Conservation (phyloP, 305 asterid species). For the Fraxinus platypoda region DNA sequence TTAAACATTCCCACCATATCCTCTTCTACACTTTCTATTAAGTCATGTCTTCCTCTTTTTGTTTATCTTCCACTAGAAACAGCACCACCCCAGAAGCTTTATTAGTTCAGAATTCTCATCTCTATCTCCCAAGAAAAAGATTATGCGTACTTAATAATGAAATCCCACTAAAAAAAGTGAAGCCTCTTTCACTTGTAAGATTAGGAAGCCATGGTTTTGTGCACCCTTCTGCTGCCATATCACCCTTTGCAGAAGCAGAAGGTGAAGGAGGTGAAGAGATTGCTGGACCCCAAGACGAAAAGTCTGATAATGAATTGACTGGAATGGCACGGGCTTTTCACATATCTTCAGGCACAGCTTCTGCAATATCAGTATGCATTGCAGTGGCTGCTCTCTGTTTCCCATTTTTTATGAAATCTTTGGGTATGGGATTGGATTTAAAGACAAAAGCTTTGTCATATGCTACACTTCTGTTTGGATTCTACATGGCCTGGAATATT, state of each 20-base stretch:
- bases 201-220: slow-evolving; percentile 26
- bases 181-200: slow-evolving; percentile 37
- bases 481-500: slow-evolving; percentile 98
- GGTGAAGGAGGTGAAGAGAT: slow-evolving; percentile 28
- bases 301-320: slow-evolving; percentile 26
- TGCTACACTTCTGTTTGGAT: slow-evolving; percentile 69
- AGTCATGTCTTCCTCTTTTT: slow-evolving; percentile 56
- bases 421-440: slow-evolving; percentile 54
- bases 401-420: slow-evolving; percentile 70
- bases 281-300: slow-evolving; percentile 16
- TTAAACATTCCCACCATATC: slow-evolving; percentile 33
- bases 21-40: slow-evolving; percentile 14
- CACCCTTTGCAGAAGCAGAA: slow-evolving; percentile 67
- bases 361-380: slow-evolving; percentile 70
- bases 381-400: slow-evolving; percentile 69
- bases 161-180: slow-evolving; percentile 26
- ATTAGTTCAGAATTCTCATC: slow-evolving; percentile 31
- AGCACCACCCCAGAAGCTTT: slow-evolving; percentile 36
- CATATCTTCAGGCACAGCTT: slow-evolving; percentile 67
- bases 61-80: slow-evolving; percentile 46
- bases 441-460: slow-evolving; percentile 62
- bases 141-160: slow-evolving; percentile 25
- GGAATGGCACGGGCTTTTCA: slow-evolving; percentile 87
- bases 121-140: slow-evolving; percentile 34
- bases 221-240: slow-evolving; percentile 55